A percentile compares a stretch with the other conserved stretches of the same genome.
phyloP scores from a whole-genome alignment of 805 yeast species.

The Metschnikowia continentalis region DNA sequence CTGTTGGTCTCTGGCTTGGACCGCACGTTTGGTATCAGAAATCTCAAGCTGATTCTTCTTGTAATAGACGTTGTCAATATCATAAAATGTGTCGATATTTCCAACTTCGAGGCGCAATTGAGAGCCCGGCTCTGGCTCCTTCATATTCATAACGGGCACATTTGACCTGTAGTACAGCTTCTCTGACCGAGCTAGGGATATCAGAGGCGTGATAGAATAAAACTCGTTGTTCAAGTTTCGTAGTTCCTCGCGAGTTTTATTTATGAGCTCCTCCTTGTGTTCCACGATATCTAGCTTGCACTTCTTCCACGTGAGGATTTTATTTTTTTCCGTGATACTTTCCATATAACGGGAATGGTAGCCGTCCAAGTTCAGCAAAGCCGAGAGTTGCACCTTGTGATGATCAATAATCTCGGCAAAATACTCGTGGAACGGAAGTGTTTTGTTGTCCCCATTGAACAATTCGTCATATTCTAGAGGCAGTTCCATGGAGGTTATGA shows the following conservation, averaged over 20 bases:
- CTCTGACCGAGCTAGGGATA: slow-evolving; percentile 8
- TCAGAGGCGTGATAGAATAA: slow-evolving; percentile 20
- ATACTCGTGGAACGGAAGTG: slow-evolving; percentile 22
- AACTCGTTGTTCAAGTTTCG: slow-evolving; percentile 28
- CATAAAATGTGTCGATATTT: slow-evolving; percentile 21
- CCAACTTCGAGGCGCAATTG: slow-evolving; percentile 7
- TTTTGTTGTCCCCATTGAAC: slow-evolving; percentile 15
- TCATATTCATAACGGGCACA: slow-evolving; percentile 12
- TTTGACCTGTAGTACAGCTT: slow-evolving; percentile 27
- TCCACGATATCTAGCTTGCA: slow-evolving; percentile 24
- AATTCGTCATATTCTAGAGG: slow-evolving; percentile 33
- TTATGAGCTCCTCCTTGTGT: slow-evolving; percentile 23
- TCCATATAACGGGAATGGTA: slow-evolving; percentile 27
- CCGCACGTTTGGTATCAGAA: slow-evolving; percentile 24
- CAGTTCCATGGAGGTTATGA: slow-evolving; percentile 28
- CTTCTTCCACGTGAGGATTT: slow-evolving; percentile 33
- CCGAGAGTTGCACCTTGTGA: slow-evolving; percentile 21
- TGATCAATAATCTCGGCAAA: slow-evolving; percentile 22
- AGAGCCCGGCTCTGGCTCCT: slow-evolving; percentile 11
- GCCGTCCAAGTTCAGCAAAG: slow-evolving; percentile 25
- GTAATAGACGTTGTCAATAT: slow-evolving; percentile 20
- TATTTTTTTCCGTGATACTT: slow-evolving; percentile 20
- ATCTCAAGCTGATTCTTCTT: slow-evolving; percentile 31
- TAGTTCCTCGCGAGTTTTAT: slow-evolving; percentile 26
- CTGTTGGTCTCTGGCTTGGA: slow-evolving; percentile 1